Base-by-base conservation (phyloP, 1,284 basidiomycete species). In the Taiwanofungus camphoratus region DNA sequence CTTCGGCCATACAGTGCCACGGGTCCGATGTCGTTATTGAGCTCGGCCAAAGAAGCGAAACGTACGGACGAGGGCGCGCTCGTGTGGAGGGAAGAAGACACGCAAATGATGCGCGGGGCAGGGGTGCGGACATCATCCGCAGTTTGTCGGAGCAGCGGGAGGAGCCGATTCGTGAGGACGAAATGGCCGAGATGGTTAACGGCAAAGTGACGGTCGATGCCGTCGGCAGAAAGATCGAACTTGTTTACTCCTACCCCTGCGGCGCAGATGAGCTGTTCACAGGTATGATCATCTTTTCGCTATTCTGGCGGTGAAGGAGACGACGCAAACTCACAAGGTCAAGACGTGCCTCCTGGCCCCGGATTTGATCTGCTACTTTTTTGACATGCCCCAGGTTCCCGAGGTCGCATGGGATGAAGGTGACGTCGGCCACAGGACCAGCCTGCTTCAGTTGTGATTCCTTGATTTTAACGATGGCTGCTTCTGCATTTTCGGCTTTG, bases 141-240 rank as follows among this genome's bases (percentile, higher is more conserved):
- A 7, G 67, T 69, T 52, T 65, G 64, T 43, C 63, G 63, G 33
- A 71, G 52, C 40, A 71, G 61, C 2, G 69, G 69, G 44, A 71
- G 65, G 42, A 71, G 59, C 22, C 57, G 66, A 56, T 72, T 72
- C 55, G 68, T 61, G 47, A 67, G 63, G 51, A 67, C 60, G 59
- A 67, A 69, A 55, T 73, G 69, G 0, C 67, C 68, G 37, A 70
- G 62, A 36, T 67, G 62, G 52, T 66, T 66, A 44, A 64, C 57
- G 19, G 59, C 59, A 41, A 71, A 67, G 55, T 67, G 63, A 23
- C 62, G 57, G 46, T 71, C 69, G 36, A 70, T 56, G 12, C 61
- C 63, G 45, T 69, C 69, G n/a, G 49, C 52, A 33, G 63, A 60
- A 6, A 65, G 48, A 22, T 61, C 64, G 52, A 63, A 72, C 27